Conservation (phyloP, 2,329 filamentous ascomycete species). For the Elsinoe ampelina region DNA sequence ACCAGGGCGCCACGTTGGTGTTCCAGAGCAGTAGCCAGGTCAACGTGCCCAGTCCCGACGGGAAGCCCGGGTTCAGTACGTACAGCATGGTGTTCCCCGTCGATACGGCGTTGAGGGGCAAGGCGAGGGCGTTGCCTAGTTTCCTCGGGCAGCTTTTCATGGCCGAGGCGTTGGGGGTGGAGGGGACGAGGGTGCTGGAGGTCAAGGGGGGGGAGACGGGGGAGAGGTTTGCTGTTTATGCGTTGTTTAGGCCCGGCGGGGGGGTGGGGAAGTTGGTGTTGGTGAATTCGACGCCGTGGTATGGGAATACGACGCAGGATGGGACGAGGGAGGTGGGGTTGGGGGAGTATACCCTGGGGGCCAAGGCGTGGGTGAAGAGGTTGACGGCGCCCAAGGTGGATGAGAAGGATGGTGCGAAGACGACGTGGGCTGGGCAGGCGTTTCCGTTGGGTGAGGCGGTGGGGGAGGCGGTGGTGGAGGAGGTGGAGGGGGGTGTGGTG, state of each 20-base stretch:
- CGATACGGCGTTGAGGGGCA: slow-evolving; percentile 20
- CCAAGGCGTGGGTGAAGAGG: slow-evolving; percentile 19
- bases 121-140: slow-evolving; percentile 22
- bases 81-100: slow-evolving; percentile 24
- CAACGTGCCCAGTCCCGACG: slow-evolving; percentile 23
- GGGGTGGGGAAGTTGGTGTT: slow-evolving; percentile 22
- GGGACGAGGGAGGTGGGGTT: slow-evolving; percentile 19
- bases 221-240: slow-evolving; percentile 23
- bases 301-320: slow-evolving; percentile 23
- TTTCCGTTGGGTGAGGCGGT: slow-evolving; percentile 20
- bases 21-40: slow-evolving; percentile 24
- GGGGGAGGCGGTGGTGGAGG: slow-evolving; percentile 18
- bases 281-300: slow-evolving; percentile 23
- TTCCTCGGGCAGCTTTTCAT: slow-evolving; percentile 23
- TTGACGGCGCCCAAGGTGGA: slow-evolving; percentile 23
- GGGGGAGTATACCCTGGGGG: background rate
- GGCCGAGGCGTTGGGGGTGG: slow-evolving; percentile 23
- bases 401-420: slow-evolving; percentile 20
- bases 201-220: slow-evolving; percentile 18
- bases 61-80: slow-evolving; percentile 23
- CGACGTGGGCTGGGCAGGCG: slow-evolving; percentile 25
- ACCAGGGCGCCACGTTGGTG: slow-evolving; percentile 26
- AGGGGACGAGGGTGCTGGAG: slow-evolving; percentile 19
- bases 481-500: slow-evolving; percentile 18
- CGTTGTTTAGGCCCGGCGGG: slow-evolving; percentile 21